Evolutionary conservation across 202 grass and related monocot species (phyloP), one percentile per base, ranked within the genome.

Genomic region (Elaeis oleifera): DNA sequence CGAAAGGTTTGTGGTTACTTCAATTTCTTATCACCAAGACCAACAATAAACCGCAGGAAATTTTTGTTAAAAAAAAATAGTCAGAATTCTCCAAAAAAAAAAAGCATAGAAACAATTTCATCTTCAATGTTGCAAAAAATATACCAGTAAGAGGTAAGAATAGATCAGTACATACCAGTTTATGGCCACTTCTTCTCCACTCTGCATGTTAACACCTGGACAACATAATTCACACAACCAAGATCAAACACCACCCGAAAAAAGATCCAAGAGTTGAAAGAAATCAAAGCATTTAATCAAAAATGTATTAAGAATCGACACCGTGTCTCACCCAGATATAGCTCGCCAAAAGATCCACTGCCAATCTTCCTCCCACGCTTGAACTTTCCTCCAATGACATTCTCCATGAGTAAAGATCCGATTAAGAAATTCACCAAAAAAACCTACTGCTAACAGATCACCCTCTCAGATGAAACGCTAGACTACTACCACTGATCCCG

Each of bases 201-300:
- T 96, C 69, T 88, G 90, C 67, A 88, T 73, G 59, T 96, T 96
- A 22, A 88, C 84, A 67, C 83, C 90, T 96, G 76, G 23, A 76
- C 36, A 44, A 3, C 36, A 44, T 44, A 9, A 64, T 58, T 20
- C 8, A 28, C 16, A 57, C 49, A 67, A 56, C 71, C 4, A 59
- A 44, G 27, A 68, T 39, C 55, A 74, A 3, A 16, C 51, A 28
- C 56, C 51, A 57, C 17, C 20, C 51, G 15, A 16, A 61, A 4
- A 25, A 7, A 20, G 22, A 5, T 2, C 65, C 63, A 17, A 8
- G 14, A 49, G 53, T 16, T 13, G 32, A 52, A 56, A 75, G 20
- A 67, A 71, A 66, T 49, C 71, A 56, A 60, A 50, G 9, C 73
- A 28, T 24, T 24, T 44, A 44, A 44, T 44, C 36, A 44, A 44